Percentiles rank a stretch among this genome's conserved stretches.
phyloP scores from a whole-genome alignment of 768 basidiomycete genomes.

The Rhodotorula paludigena region DNA sequence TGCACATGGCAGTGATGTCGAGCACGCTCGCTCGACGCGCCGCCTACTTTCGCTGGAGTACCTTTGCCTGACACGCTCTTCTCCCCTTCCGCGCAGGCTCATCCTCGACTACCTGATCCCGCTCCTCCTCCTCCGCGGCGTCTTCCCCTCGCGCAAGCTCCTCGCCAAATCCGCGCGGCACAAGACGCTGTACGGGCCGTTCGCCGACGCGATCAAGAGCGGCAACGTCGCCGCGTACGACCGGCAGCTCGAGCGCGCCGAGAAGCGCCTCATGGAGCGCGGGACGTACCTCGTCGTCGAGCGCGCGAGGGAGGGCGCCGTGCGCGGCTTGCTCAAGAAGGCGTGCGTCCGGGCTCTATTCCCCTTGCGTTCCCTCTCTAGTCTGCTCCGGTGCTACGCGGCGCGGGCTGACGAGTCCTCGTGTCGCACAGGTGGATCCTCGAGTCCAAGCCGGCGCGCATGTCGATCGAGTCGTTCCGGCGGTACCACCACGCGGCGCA shows the following conservation, averaged over 20 bases:
- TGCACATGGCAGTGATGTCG: too few relatives aligned
- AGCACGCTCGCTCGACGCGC: too few relatives aligned
- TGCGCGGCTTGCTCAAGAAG: slow-evolving; percentile 67
- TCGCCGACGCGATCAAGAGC: slow-evolving; percentile 67
- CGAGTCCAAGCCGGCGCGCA: slow-evolving; percentile 64
- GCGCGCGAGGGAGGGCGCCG: slow-evolving; percentile 76
- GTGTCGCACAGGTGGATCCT: slow-evolving; percentile 67
- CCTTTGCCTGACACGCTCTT: not conserved
- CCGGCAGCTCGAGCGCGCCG: slow-evolving; percentile 60
- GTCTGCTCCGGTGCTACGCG: too few relatives aligned
- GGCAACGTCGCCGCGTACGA: slow-evolving; percentile 82
- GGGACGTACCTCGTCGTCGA: slow-evolving; percentile 84
- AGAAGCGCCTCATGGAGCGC: slow-evolving; percentile 71
- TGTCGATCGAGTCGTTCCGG: slow-evolving; percentile 73
- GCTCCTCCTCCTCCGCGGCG: slow-evolving; percentile 77
- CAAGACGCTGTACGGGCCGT: slow-evolving; percentile 68
- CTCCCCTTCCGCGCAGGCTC: slow-evolving; percentile 54
- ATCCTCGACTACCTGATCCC: slow-evolving; percentile 88
- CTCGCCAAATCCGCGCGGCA: slow-evolving; percentile 58
- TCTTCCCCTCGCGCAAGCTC: slow-evolving; percentile 69
- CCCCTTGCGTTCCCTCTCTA: too few relatives aligned
- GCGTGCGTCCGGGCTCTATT: slow-evolving; percentile 46
- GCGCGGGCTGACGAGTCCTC: not conserved
- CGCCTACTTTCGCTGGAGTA: too few relatives aligned
- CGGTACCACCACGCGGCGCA: slow-evolving; percentile 17